Evolutionary conservation across 768 basidiomycete species (phyloP).

Genomic region (Suillus subalutaceus): DNA sequence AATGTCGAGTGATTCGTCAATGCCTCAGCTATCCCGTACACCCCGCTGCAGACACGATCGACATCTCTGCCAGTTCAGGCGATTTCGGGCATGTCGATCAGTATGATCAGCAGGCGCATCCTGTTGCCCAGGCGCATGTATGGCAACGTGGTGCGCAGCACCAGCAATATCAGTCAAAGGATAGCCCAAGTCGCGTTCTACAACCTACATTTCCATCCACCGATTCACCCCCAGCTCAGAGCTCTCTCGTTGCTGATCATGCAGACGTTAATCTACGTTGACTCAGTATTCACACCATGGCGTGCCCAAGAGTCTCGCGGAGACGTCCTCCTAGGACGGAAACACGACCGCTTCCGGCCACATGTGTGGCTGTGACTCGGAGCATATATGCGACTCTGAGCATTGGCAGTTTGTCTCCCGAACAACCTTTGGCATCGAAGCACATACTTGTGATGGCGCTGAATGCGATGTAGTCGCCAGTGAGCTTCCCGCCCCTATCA

Average conservation of each 20-base stretch:
- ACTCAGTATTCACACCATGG: not conserved
- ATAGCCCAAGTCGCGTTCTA: not conserved
- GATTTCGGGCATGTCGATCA: not conserved
- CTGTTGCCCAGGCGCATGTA: not conserved
- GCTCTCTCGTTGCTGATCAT: not conserved
- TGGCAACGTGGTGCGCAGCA: not conserved
- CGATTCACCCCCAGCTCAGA: not conserved
- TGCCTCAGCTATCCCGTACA: not conserved
- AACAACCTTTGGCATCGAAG: not conserved
- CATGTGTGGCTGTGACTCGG: not conserved
- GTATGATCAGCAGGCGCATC: not conserved
- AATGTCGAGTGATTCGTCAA: not conserved
- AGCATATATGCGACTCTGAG: not conserved
- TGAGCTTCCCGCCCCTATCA: not conserved
- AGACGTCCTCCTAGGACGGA: not conserved
- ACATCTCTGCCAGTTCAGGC: not conserved
- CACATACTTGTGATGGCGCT: not conserved
- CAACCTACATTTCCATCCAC: not conserved
- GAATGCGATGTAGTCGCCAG: not conserved
- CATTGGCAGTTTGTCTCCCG: slow-evolving; percentile 1
- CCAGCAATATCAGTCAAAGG: not conserved
- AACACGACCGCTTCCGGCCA: not conserved
- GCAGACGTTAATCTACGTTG: not conserved
- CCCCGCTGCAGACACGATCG: not conserved
- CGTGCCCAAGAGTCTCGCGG: not conserved